These are phyloP conservation scores for Lepidium didymum DNA, from an alignment of 345 rosid genomes.

Conservation along the genomic window DNA sequence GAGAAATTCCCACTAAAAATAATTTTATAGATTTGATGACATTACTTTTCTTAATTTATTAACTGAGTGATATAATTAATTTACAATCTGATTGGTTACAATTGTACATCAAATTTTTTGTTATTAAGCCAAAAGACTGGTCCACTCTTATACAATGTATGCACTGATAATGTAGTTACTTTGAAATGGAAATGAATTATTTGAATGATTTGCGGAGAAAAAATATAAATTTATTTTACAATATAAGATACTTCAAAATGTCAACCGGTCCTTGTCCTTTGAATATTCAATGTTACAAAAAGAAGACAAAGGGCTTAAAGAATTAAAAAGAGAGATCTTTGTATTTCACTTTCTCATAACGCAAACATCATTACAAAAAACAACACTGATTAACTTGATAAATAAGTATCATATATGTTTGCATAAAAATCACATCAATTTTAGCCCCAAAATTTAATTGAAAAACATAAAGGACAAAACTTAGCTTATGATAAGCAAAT, in stretches of 20 bases:
- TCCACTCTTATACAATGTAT: too few relatives aligned
- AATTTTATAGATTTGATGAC: not conserved
- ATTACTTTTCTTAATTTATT: not conserved
- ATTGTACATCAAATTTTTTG: too few relatives aligned
- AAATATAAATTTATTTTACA: not conserved
- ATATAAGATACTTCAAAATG: not conserved
- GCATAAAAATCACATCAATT: slow-evolving; percentile 6
- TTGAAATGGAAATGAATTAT: not conserved
- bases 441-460: not conserved
- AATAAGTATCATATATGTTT: not conserved
- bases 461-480: not conserved
- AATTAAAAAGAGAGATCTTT: not conserved
- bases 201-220: not conserved
- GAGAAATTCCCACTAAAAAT: too few relatives aligned
- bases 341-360: not conserved
- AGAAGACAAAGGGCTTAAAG: not conserved
- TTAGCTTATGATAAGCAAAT: not conserved
- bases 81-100: not conserved
- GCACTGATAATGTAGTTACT: not conserved
- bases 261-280: not conserved
- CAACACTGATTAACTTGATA: slow-evolving; percentile 4
- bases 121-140: too few relatives aligned
- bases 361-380: slow-evolving; percentile 12
- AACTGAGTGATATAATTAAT: not conserved
- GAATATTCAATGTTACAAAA: not conserved